Evolutionary conservation across 129 eudicot species (phyloP).

Genomic region (Tagetes erecta): DNA sequence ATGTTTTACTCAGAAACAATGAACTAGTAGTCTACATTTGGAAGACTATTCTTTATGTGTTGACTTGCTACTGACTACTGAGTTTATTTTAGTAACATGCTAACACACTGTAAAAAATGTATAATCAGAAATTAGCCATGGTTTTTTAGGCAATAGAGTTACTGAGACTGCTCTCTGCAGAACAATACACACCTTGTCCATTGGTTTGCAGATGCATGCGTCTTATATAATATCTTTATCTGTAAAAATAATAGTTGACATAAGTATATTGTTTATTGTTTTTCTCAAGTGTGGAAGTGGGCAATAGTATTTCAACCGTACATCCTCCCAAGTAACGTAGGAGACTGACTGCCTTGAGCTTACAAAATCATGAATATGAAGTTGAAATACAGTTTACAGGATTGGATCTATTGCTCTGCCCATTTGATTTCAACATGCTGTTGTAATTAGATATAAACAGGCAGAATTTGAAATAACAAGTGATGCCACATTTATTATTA

Average conservation of each 20-base stretch:
- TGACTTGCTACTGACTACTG: neutral
- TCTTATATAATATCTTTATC: neutral
- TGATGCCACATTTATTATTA: neutral
- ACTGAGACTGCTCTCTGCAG: neutral
- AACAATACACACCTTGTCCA: neutral
- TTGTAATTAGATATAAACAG: neutral
- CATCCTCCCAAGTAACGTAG: neutral
- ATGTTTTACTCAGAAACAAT: neutral
- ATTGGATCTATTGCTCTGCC: neutral
- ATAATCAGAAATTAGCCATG: neutral
- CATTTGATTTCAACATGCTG: neutral
- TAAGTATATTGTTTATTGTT: neutral
- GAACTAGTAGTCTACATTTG: neutral
- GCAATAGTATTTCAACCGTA: neutral
- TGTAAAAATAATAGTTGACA: no score
- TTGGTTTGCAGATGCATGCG: neutral
- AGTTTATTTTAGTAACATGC: neutral
- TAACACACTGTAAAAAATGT: neutral
- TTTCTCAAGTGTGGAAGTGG: neutral
- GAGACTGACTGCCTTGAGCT: neutral
- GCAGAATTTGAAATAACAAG: neutral
- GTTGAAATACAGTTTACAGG: neutral
- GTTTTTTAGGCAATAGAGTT: neutral
- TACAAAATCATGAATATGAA: neutral
- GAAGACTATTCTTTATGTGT: neutral